Base-by-base conservation (phyloP, 176 grass and related monocot species). In the Calamus simplicifolius region DNA sequence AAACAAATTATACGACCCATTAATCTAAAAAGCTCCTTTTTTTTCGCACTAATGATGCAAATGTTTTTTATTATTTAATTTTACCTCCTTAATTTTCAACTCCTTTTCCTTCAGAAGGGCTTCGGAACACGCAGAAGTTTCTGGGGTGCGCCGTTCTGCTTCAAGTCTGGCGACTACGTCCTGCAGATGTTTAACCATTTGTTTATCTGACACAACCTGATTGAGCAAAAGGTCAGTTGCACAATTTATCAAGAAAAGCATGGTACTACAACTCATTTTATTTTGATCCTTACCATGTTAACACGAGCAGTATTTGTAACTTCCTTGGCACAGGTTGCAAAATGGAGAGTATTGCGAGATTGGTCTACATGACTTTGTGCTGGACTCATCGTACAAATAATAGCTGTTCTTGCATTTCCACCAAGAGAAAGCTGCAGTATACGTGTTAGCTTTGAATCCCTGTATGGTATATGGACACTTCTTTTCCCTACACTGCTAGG, bases 351-450 rank as follows among this genome's bases (percentile, higher is more conserved):
- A 71, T 90, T 96, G 71, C 87, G 77, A 64, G 93, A 98, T 80
- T 91, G 93, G 52, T 98, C 93, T 63, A 85, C 73, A 54, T 98
- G 82, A 69, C 75, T 78, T 58, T 82, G 65, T 64, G 84, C 85
- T 29, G 93, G 93, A 72, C 93, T 92, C 92, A 96, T 96, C 26
- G 92, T 96, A 72, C 92, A 96, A 51, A 96, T 96, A 54, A 96
- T 90, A 21, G 86, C 92, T 64, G 92, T 96, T 60, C 86, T 83
- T 54, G 92, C 92, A 82, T 96, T 96, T 56, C 92, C 92, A 65
- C 92, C 92, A 60, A 96, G 67, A 73, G 91, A 96, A 64, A 90
- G 84, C 56, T 96, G 91, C 63, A 96, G 70, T 78, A 96, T 96
- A 4, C 86, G 86, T 10, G 91, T 96, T 67, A 96, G 62, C 75